Base-by-base conservation (phyloP, 2,329 filamentous ascomycete species). In the Alternaria panax region DNA sequence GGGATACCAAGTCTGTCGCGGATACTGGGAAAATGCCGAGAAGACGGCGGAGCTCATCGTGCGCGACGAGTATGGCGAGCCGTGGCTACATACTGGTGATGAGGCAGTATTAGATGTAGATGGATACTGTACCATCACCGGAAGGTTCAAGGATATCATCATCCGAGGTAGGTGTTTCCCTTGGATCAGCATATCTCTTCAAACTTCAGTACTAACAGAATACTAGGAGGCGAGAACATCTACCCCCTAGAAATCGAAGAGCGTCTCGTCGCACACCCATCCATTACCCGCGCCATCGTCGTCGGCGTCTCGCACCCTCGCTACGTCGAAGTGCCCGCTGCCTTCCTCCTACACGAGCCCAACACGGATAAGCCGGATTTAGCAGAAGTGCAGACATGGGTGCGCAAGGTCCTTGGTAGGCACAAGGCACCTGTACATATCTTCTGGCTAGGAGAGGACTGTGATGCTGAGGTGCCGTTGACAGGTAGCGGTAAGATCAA, bases 91-190 rank as follows among this genome's bases (percentile, higher is more conserved):
- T 53, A 79, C 77, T 3, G 78, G 78, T 1, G 78, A 79, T 62
- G 77, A 79, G 57, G 78, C 76, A 1, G 69, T 79, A 5, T 60
- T 79, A 18, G 75, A 79, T 56, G 74, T 75, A 2, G 75, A 78
- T 54, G 76, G 89, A 0, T 91, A 91, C 71, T 92, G 89, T 46
- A 75, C 82, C 7, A 92, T 93, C 66, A 92, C 90, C 0, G 90
- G 90, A 0, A 82, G 90, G 20, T 91, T 92, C 79, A 92, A 92
- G 79, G 90, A 93, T 59, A 92, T 92, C 34, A 92, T 92, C 58
- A 92, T 92, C 60, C 82, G 90, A 68, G 90, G 88, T 77, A 66
- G 36, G 74, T 65, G 43, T 28, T 7, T n/a, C 9, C 9, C 5
- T 45, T 16, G 0, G 2, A 16, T 14, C 4, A 5, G 3, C 5